phyloP scores from a whole-genome alignment of 2,329 filamentous ascomycete species.

The Aspergillus ochraceus region DNA sequence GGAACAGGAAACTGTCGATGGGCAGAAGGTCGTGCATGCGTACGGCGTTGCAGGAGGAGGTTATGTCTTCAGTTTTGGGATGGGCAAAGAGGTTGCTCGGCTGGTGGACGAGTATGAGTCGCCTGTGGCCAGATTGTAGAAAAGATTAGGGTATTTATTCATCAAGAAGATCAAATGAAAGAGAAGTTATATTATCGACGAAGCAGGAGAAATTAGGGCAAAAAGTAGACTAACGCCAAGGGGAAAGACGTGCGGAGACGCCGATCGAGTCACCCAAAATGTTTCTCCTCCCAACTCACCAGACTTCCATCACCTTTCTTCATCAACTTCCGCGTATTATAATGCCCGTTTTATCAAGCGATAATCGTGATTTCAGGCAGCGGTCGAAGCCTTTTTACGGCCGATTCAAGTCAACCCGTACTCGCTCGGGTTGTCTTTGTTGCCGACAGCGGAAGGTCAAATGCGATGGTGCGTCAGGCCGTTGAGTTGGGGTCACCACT shows the following conservation, averaged over 20 bases:
- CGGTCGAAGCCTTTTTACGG: not conserved
- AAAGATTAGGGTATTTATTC: not conserved
- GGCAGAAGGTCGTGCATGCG: constrained; percentile 31
- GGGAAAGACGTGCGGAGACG: not conserved
- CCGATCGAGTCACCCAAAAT: not conserved
- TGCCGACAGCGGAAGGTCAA: not conserved
- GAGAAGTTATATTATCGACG: not conserved
- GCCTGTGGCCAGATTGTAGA: not conserved
- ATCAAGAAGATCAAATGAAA: not conserved
- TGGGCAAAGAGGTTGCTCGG: constrained; percentile 4
- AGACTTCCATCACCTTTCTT: not conserved
- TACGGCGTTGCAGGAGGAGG: constrained; percentile 28
- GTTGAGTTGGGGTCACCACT: not conserved
- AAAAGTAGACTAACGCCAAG: not conserved
- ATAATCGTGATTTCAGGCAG: not conserved
- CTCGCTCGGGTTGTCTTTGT: not conserved
- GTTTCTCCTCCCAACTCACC: not conserved
- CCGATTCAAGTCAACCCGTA: not conserved
- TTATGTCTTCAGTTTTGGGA: constrained; percentile 29
- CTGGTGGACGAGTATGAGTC: not conserved
- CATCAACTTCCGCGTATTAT: not conserved
- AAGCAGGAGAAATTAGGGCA: not conserved
- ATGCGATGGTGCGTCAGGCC: not conserved
- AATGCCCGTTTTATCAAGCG: not conserved
- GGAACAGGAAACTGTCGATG: constrained; percentile 27